These are phyloP conservation scores for Daldinia caldariorum DNA, from an alignment of 495 filamentous ascomycete species.

Conservation along the genomic window DNA sequence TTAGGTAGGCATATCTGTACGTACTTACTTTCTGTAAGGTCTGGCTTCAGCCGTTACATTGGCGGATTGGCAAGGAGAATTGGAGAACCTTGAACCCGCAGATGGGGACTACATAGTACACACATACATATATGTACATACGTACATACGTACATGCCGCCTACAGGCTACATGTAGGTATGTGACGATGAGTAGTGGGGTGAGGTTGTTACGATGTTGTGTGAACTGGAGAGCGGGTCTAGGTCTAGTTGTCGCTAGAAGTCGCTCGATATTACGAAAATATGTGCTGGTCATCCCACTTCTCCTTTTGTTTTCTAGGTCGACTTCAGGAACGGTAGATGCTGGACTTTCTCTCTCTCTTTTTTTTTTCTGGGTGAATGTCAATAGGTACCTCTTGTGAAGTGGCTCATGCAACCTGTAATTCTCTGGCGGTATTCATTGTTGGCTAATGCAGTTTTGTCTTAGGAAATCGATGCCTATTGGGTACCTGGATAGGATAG, in stretches of 20 bases:
- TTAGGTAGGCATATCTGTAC: not conserved
- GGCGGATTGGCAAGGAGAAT: conserved; percentile 32
- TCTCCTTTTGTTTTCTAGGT: conserved; percentile 16
- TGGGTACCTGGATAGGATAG: conserved; percentile 1
- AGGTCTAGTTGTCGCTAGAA: conserved; percentile 30
- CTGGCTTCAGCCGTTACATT: conserved; percentile 38
- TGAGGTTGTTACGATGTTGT: conserved; percentile 36
- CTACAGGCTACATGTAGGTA: not conserved
- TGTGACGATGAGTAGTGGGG: conserved; percentile 40
- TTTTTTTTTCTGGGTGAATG: conserved; percentile 16
- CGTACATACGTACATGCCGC: not conserved
- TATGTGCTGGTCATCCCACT: conserved; percentile 27
- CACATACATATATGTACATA: not conserved
- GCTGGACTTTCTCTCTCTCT: not conserved
- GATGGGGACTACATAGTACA: too few species aligned
- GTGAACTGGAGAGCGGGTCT: conserved; percentile 29
- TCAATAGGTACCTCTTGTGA: conserved; percentile 16
- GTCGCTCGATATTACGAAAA: conserved; percentile 32
- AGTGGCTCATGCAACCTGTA: conserved; percentile 7
- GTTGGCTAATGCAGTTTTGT: conserved; percentile 6
- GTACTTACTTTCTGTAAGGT: conserved; percentile 26
- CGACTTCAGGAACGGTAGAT: conserved; percentile 11
- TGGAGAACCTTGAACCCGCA: conserved; percentile 17
- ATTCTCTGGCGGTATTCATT: not conserved
- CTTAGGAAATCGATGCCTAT: conserved; percentile 8